Conservation (phyloP, 192 early-diverging fungal genomes). For the Gigaspora rosea region DNA sequence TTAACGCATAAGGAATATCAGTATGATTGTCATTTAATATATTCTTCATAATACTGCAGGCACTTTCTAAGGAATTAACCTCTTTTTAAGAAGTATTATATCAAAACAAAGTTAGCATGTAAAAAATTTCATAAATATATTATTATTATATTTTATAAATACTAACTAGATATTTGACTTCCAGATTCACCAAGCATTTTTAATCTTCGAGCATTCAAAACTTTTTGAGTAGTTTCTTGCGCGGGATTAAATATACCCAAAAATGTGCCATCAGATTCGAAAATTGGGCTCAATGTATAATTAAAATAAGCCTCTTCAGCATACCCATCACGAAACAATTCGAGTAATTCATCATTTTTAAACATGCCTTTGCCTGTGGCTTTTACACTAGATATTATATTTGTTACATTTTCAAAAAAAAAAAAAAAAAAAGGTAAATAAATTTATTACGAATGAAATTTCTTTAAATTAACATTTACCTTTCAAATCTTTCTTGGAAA, state of each 20-base stretch:
- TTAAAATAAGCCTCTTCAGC: constrained; percentile 42
- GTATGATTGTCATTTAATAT: not conserved
- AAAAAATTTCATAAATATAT: not conserved
- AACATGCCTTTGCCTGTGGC: constrained; percentile 5
- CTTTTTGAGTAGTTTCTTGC: constrained; percentile 37
- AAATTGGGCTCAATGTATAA: constrained; percentile 40
- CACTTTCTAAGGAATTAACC: not conserved
- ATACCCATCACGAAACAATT: constrained; percentile 34
- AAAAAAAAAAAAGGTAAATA: no score
- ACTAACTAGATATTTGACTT: constrained; percentile 18
- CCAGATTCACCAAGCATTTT: constrained; percentile 37
- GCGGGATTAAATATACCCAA: constrained; percentile 36
- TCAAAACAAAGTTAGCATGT: not conserved
- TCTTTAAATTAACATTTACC: constrained; percentile 25
- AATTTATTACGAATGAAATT: not conserved
- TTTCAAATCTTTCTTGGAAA: constrained; percentile 33
- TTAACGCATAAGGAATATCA: constrained; percentile 22
- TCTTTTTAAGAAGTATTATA: not conserved
- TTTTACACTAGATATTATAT: not conserved
- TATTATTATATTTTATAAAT: not conserved
- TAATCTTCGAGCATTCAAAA: constrained; percentile 36
- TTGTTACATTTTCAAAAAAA: no score
- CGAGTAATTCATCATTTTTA: not conserved
- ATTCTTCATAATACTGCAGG: not conserved
- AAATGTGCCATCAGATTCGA: constrained; percentile 32